These are phyloP conservation scores for Orychophragmus violaceus DNA, from an alignment of 345 rosid genomes.

Conservation along the genomic window DNA sequence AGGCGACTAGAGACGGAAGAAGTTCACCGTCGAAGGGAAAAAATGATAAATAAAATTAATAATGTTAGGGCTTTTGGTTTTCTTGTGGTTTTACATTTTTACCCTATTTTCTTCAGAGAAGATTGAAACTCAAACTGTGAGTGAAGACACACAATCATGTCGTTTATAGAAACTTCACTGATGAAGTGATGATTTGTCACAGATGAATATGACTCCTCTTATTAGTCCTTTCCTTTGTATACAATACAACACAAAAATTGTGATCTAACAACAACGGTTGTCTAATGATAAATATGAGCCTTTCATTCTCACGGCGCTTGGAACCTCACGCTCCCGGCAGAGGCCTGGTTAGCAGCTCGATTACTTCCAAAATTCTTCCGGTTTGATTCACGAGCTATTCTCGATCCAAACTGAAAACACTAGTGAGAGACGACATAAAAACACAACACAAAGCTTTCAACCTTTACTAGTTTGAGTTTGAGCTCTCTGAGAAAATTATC, in stretches of 20 bases:
- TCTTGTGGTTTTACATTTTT: conserved; percentile 7
- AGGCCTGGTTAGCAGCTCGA: conserved; percentile 92
- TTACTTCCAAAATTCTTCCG: conserved; percentile 85
- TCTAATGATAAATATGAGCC: background rate
- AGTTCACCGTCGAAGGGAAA: background rate
- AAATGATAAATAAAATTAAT: too few species aligned
- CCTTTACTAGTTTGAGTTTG: background rate
- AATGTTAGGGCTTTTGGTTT: background rate
- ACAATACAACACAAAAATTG: background rate
- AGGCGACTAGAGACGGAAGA: background rate
- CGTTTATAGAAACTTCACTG: background rate
- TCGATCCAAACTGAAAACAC: conserved; percentile 69
- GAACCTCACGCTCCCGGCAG: conserved; percentile 69
- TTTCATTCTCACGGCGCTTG: conserved; percentile 18
- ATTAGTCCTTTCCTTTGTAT: background rate
- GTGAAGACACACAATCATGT: background rate
- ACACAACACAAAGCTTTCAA: conserved; percentile 4
- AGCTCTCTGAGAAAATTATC: background rate
- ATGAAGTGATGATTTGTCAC: background rate
- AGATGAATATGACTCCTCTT: background rate
- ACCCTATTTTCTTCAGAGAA: background rate
- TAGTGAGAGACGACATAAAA: background rate
- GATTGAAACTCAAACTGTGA: background rate
- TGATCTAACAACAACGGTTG: background rate
- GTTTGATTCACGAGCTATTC: conserved; percentile 90